These are phyloP conservation scores for Gilbertella persicaria DNA, from an alignment of 371 early-diverging fungal genomes.

Conservation along the genomic window DNA sequence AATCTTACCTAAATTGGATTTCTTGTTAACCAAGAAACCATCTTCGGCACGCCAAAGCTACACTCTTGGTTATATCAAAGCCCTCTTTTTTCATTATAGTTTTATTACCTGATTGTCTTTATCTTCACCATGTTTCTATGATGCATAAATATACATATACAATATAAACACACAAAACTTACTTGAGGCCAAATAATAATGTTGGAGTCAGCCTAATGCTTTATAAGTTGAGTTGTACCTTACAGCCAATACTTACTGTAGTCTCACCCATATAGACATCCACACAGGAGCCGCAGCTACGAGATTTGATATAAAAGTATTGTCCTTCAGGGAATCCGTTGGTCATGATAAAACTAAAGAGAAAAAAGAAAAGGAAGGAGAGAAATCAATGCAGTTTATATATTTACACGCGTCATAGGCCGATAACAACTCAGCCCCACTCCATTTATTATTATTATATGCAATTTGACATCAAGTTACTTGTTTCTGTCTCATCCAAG, in stretches of 20 bases:
- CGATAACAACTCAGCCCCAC: neutral
- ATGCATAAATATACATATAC: neutral
- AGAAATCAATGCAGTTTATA: neutral
- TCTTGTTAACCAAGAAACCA: conserved; percentile 52
- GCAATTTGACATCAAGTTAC: conserved; percentile 22
- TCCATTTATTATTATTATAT: conserved; percentile 5
- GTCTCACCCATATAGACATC: conserved; percentile 34
- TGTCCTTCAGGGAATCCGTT: conserved; percentile 22
- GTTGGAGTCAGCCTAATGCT: conserved; percentile 37
- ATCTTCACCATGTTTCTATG: conserved; percentile 42
- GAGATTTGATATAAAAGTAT: conserved; percentile 30
- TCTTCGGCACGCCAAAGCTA: conserved; percentile 52
- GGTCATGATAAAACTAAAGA: conserved; percentile 1
- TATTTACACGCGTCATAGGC: neutral
- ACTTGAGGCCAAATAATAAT: conserved; percentile 53
- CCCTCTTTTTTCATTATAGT: neutral
- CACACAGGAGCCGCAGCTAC: conserved; percentile 7
- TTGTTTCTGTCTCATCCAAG: conserved; percentile 44
- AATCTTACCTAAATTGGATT: conserved; percentile 44
- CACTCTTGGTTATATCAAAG: neutral
- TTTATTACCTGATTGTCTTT: conserved; percentile 39
- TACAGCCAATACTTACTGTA: conserved; percentile 12
- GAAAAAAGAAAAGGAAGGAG: conserved; percentile 1
- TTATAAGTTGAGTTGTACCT: neutral
- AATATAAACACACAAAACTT: neutral